Base-by-base conservation (phyloP, 352 stramenopile genomes). In the Phytopythium chamaehyphon region DNA sequence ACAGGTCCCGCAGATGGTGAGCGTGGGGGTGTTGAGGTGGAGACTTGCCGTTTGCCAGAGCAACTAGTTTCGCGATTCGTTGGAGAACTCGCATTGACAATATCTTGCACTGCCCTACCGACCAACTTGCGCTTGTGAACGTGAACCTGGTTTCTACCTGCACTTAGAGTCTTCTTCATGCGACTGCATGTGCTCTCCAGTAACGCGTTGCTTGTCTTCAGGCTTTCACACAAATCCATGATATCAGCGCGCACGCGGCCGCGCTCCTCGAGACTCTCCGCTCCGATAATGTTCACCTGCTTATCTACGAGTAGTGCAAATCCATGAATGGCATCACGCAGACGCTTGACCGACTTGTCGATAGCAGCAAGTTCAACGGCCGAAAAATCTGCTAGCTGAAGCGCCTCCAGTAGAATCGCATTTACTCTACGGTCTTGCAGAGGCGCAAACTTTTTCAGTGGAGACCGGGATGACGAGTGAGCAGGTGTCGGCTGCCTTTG, bases 261-360 rank as follows among this genome's bases (percentile, higher is more conserved):
- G 15, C 71, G 56, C 38, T 83, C 69, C 16, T 83, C 71, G 12
- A 69, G 40, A 15, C 55, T 83, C 39, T 75, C 57, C 3, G 26
- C 54, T 14, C 75, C 69, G 23, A 84, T 73, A 48, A 87, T 80
- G 19, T 79, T 83, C 26, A 88, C 79, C 42, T 88, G 80, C 43
- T 86, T 87, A 59, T 87, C 80, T n/a, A 90, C 69, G 2, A 90
- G 64, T 18, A 90, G 65, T 9, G 77, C 68, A 40, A 90, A 88
- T 0, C 73, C 71, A 26, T 86, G 57, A 44, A 89, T 77, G 3
- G 70, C 73, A 40, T 86, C 73, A 16, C 76, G 69, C 8, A 91
- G 53, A 8, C 74, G 66, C 46, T 76, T 83, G 42, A 83, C 62
- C 12, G 75, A 73, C 24, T 69, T 72, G 24, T 88, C 81, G 33